Conservation (phyloP, 1,139 yeast genomes). For the Geotrichum histeridarum region DNA sequence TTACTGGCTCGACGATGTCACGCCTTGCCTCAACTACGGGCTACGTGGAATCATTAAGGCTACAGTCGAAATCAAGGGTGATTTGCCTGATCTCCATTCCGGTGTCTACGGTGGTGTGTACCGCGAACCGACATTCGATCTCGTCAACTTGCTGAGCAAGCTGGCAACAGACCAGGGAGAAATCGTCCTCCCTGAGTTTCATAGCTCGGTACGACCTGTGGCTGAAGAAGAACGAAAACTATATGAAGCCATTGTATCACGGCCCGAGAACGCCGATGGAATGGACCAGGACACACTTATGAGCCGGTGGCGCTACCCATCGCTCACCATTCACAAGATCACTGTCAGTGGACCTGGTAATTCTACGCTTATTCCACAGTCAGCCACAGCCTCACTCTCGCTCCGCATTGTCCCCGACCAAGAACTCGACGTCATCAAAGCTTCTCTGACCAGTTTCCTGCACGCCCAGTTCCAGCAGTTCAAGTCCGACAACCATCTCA, state of each 20-base stretch:
- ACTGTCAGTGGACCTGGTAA: slow-evolving; percentile 88
- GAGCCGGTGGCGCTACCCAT: slow-evolving; percentile 86
- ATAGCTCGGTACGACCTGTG: slow-evolving; percentile 57
- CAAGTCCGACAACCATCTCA: slow-evolving; percentile 55
- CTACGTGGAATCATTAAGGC: slow-evolving; percentile 86
- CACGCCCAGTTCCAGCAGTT: slow-evolving; percentile 43
- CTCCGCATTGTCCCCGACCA: slow-evolving; percentile 89
- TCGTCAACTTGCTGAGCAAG: slow-evolving; percentile 64
- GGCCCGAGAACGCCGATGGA: slow-evolving; percentile 27
- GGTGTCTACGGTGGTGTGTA: slow-evolving; percentile 96
- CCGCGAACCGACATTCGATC: slow-evolving; percentile 83
- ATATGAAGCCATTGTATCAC: slow-evolving; percentile 56
- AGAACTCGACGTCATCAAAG: slow-evolving; percentile 54
- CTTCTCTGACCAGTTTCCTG: slow-evolving; percentile 46
- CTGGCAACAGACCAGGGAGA: slow-evolving; percentile 53
- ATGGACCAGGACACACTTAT: slow-evolving; percentile 40
- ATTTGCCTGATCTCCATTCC: slow-evolving; percentile 83
- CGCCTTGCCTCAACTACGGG: slow-evolving; percentile 91
- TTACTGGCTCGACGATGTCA: slow-evolving; percentile 84
- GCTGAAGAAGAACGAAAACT: slow-evolving; percentile 51
- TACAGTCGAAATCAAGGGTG: slow-evolving; percentile 64
- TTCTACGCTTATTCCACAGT: slow-evolving; percentile 81
- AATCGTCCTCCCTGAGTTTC: slow-evolving; percentile 64
- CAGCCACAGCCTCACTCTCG: slow-evolving; percentile 71
- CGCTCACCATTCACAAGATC: slow-evolving; percentile 81